Conservation (phyloP, 1,284 basidiomycete species). For the Cryptococcus sp. region DNA sequence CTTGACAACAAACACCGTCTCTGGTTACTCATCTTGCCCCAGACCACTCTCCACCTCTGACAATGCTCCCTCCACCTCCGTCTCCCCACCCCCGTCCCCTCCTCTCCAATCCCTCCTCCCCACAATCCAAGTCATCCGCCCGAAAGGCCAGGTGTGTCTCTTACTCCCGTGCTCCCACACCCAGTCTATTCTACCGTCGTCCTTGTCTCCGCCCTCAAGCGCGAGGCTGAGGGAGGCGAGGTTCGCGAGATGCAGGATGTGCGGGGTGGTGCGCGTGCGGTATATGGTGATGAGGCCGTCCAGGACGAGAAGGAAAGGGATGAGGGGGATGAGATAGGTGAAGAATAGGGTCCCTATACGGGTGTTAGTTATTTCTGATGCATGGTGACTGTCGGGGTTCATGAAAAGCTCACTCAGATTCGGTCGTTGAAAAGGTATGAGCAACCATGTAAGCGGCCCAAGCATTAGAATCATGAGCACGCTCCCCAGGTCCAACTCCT, state of each 20-base stretch:
- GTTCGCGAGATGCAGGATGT: conserved; percentile 34
- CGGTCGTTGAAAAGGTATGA: conserved; percentile 33
- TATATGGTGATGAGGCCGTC: conserved; percentile 40
- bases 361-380: too few species aligned
- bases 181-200: conserved; percentile 27
- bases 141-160: conserved; percentile 36
- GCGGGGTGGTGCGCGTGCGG: conserved; percentile 24
- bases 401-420: conserved; percentile 24
- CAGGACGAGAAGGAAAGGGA: conserved; percentile 37
- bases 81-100: conserved; percentile 7
- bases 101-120: conserved; percentile 20
- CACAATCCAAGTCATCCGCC: conserved; percentile 32
- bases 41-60: not conserved
- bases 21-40: not conserved
- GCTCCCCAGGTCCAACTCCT: conserved; percentile 30
- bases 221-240: conserved; percentile 24
- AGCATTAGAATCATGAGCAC: conserved; percentile 30
- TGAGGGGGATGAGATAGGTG: conserved; percentile 41
- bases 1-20: not conserved
- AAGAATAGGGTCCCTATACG: conserved; percentile 34
- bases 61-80: conserved; percentile 1
- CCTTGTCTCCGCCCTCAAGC: conserved; percentile 22
- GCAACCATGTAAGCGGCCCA: conserved; percentile 27
- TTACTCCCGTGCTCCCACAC: conserved; percentile 32
- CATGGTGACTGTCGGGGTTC: not conserved